Evolutionary conservation across 2,329 filamentous ascomycete genomes (phyloP), one percentile per base, ranked within the genome.

Genomic region (Xylariaceae sp.): DNA sequence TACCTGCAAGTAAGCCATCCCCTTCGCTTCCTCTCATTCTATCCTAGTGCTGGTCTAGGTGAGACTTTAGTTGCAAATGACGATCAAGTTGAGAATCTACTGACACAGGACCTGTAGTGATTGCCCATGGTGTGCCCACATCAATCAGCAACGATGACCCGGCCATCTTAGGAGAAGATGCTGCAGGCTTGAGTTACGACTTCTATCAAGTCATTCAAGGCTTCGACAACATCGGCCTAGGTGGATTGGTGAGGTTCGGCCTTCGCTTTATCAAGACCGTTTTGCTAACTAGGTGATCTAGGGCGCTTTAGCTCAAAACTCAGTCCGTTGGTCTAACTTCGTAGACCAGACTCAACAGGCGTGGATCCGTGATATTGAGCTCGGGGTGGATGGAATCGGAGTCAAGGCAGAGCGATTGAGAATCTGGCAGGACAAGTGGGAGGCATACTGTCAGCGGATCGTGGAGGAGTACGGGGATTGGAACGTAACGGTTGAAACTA

Each of bases 201-300:
- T 87, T 86, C 66, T 88, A 83, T 82, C 83, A 86, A 63, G 78
- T 81, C 2, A 69, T 88, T 40, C 84, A 87, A 65, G 84, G 81
- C 0, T 84, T 84, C 72, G 80, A 87, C 53, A 87, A 86, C 57
- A 74, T 88, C 18, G 85, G 84, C 1, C 69, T 88, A 41, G 52
- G 48, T 12, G 52, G 48, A 13, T 18, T 54, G 33, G 52, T 54
- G 14, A 54, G 14, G 40, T 49, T 44, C 39, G 7, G 5, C 31
- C 31, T n/a, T n/a, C n/a, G n/a, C n/a, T n/a, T n/a, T n/a, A n/a
- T n/a, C n/a, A n/a, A n/a, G n/a, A 12, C 14, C 31, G 9, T 5
- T 82, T 81, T 38, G 84, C 48, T 54, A 19, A 47, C 39, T 11
- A 17, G 28, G 39, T 41, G 11, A 31, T 39, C 38, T 16, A 55